These are phyloP conservation scores for Pezicula carpinea DNA, from an alignment of 2,329 filamentous ascomycete genomes.

Conservation along the genomic window DNA sequence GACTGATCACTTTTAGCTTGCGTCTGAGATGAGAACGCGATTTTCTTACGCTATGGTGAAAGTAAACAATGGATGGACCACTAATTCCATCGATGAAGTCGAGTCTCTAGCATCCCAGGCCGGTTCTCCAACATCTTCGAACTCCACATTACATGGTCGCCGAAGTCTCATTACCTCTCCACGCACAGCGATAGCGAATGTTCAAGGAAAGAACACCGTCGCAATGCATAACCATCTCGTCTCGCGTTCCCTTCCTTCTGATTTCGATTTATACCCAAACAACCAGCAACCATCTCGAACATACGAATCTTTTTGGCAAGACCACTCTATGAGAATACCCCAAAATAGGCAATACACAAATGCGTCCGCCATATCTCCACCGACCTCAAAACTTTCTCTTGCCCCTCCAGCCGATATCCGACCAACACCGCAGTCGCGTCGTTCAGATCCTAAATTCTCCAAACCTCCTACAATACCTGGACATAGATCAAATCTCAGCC, in stretches of 20 bases:
- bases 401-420: conserved; percentile 35
- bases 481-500: conserved; percentile 14
- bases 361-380: conserved; percentile 41
- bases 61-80: conserved; percentile 85
- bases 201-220: conserved; percentile 21
- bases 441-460: conserved; percentile 25
- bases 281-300: conserved; percentile 26
- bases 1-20: conserved; percentile 24
- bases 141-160: conserved; percentile 49
- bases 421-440: conserved; percentile 21
- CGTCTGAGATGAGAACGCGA: conserved; percentile 69
- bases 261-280: conserved; percentile 31
- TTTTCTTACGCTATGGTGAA: conserved; percentile 93
- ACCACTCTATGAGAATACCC: conserved; percentile 29
- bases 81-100: conserved; percentile 70
- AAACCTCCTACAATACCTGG: conserved; percentile 24
- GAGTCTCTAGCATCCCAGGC: conserved; percentile 69
- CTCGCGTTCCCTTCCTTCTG: conserved; percentile 15
- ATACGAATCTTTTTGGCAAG: conserved; percentile 43
- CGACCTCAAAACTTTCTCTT: conserved; percentile 33
- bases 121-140: conserved; percentile 57
- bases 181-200: conserved; percentile 35
- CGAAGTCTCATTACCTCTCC: conserved; percentile 52
- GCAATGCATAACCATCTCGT: conserved; percentile 4
- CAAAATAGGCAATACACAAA: conserved; percentile 34